These are phyloP conservation scores for Picea engelmannii DNA, from an alignment of 83 land plant genomes.

Conservation along the genomic window DNA sequence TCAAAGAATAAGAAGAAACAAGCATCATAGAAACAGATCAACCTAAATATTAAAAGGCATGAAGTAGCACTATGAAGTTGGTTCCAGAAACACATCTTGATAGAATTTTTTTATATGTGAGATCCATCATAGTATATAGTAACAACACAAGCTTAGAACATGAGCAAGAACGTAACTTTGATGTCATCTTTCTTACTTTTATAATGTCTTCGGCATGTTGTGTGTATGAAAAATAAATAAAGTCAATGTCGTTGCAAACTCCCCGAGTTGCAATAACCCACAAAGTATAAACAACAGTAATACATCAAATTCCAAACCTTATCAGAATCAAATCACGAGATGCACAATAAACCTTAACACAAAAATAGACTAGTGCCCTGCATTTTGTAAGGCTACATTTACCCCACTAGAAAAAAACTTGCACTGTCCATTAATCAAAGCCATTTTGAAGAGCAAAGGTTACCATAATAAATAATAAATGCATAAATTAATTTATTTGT, in stretches of 20 bases:
- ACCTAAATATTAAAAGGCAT: too few relatives aligned
- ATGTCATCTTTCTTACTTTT: conserved; percentile 37
- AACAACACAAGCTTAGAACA: too few relatives aligned
- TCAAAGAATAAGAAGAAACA: too few relatives aligned
- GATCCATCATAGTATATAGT: too few relatives aligned
- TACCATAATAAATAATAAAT: not conserved
- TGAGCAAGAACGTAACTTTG: not conserved
- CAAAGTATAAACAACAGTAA: not conserved
- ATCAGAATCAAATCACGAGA: not conserved
- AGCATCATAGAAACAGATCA: too few relatives aligned
- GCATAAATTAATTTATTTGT: not conserved
- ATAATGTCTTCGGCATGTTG: conserved; percentile 89
- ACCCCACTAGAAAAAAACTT: not conserved
- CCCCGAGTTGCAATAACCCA: conserved; percentile 89
- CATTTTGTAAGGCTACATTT: too few relatives aligned
- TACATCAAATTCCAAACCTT: too few relatives aligned
- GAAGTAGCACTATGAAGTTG: too few relatives aligned
- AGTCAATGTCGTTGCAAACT: conserved; percentile 71
- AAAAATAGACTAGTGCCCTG: not conserved
- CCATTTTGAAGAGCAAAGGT: not conserved
- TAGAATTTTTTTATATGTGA: too few relatives aligned
- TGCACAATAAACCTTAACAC: not conserved
- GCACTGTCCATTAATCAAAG: not conserved
- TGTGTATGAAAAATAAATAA: conserved; percentile 84
- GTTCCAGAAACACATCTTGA: too few relatives aligned